Evolutionary conservation across 1,284 basidiomycete genomes (phyloP).

Genomic region (Puccinia horiana): DNA sequence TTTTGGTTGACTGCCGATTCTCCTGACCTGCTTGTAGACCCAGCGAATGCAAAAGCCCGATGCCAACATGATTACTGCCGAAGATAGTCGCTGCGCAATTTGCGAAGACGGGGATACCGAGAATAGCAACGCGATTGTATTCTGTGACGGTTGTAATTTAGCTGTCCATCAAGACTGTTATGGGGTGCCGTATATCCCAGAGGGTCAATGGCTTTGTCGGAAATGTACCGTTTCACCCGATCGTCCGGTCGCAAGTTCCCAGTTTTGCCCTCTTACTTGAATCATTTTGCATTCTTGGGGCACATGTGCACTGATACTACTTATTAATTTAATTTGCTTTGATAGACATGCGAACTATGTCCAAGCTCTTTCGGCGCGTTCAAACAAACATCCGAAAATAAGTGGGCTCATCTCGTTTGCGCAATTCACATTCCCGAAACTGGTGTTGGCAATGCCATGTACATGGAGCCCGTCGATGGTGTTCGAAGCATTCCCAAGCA

Average conservation of each 20-base stretch:
- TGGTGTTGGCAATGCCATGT: constrained; percentile 87
- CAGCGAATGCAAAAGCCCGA: constrained; percentile 85
- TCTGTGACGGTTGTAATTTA: constrained; percentile 98
- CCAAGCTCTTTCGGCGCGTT: constrained; percentile 97
- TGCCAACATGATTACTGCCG: constrained; percentile 73
- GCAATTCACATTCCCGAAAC: constrained; percentile 98
- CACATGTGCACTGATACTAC: not conserved
- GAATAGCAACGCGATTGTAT: constrained; percentile 98
- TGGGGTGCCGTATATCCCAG: constrained; percentile 97
- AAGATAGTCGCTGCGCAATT: constrained; percentile 92
- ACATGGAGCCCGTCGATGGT: constrained; percentile 97
- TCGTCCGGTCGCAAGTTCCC: constrained; percentile 76
- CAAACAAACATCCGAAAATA: constrained; percentile 89
- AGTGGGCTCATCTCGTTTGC: constrained; percentile 95
- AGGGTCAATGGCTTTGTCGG: constrained; percentile 98
- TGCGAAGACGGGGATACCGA: constrained; percentile 98
- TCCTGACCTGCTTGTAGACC: constrained; percentile 64
- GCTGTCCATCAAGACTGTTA: constrained; percentile 99
- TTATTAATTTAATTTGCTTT: not conserved
- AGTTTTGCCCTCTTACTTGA: constrained; percentile 14
- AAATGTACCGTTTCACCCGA: constrained; percentile 98
- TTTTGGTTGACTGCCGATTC: not conserved
- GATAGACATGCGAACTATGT: constrained; percentile 84
- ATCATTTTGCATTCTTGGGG: constrained; percentile 13
- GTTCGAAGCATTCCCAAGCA: constrained; percentile 84